These are phyloP conservation scores for Penicillium sp. DNA, from an alignment of 2,329 filamentous ascomycete species.

Conservation along the genomic window DNA sequence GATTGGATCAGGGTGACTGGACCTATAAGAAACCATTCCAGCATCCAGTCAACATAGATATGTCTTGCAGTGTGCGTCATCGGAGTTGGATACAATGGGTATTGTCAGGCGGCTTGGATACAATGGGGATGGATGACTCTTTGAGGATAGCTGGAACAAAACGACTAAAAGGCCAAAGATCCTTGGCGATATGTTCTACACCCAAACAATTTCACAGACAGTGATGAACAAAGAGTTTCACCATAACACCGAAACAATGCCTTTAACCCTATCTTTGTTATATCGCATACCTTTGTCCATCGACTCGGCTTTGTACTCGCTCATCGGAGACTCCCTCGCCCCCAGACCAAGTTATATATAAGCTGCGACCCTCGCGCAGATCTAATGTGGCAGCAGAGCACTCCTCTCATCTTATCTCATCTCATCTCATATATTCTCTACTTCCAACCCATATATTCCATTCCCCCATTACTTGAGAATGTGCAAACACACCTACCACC, in stretches of 20 bases:
- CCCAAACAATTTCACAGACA: neutral
- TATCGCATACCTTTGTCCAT: neutral
- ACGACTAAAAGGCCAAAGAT: neutral
- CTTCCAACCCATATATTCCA: neutral
- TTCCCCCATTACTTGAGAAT: conserved; percentile 11
- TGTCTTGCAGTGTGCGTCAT: neutral
- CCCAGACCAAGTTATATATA: neutral
- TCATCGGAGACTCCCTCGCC: neutral
- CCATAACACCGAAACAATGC: neutral
- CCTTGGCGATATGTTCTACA: neutral
- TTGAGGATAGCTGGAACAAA: neutral
- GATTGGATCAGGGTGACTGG: neutral
- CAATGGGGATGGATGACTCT: neutral
- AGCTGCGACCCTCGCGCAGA: neutral
- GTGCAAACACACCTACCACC: conserved; percentile 31
- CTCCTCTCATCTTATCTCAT: neutral
- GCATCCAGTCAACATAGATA: neutral
- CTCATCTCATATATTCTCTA: neutral
- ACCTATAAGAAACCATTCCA: neutral
- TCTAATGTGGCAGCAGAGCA: neutral
- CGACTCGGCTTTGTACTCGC: conserved; percentile 2
- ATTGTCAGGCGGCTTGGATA: neutral
- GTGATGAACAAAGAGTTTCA: neutral
- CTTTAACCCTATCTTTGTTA: neutral
- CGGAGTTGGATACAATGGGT: neutral